Conservation (phyloP, 768 basidiomycete species). For the Leccinum fibrillosum region DNA sequence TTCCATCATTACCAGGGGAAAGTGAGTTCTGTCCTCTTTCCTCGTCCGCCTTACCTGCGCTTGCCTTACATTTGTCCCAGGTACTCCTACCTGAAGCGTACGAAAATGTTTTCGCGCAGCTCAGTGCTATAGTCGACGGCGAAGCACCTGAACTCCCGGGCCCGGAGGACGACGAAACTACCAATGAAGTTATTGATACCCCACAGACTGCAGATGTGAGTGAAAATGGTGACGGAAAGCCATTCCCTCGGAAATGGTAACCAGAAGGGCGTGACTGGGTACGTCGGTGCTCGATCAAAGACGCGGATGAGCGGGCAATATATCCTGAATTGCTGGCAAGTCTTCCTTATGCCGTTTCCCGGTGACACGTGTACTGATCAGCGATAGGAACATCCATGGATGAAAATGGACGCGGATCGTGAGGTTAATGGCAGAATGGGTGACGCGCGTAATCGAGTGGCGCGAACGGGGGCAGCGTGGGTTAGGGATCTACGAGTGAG, state of each 20-base stretch:
- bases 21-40: slow-evolving; percentile 23
- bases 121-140: slow-evolving; percentile 95
- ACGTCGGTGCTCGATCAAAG: slow-evolving; percentile 73
- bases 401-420: slow-evolving; percentile 54
- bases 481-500: slow-evolving; percentile 22
- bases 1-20: slow-evolving; percentile 80
- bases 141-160: slow-evolving; percentile 71
- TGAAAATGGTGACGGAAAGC: slow-evolving; percentile 16
- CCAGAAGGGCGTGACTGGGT: slow-evolving; percentile 78
- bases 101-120: slow-evolving; percentile 93
- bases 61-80: slow-evolving; percentile 12
- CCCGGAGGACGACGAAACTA: slow-evolving; percentile 49
- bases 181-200: slow-evolving; percentile 13
- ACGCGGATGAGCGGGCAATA: slow-evolving; percentile 72
- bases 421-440: slow-evolving; percentile 87
- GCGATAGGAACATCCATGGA: slow-evolving; percentile 71
- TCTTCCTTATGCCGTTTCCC: slow-evolving; percentile 9
- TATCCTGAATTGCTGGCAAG: slow-evolving; percentile 79
- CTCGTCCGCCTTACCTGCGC: neutral
- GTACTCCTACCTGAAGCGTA: slow-evolving; percentile 98
- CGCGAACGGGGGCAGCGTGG: slow-evolving; percentile 26
- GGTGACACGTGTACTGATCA: neutral
- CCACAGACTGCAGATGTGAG: slow-evolving; percentile 1
- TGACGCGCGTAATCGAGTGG: slow-evolving; percentile 48
- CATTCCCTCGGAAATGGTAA: slow-evolving; percentile 23